These are phyloP conservation scores for Solanum neorickii DNA, from an alignment of 257 asterid genomes.

Conservation along the genomic window DNA sequence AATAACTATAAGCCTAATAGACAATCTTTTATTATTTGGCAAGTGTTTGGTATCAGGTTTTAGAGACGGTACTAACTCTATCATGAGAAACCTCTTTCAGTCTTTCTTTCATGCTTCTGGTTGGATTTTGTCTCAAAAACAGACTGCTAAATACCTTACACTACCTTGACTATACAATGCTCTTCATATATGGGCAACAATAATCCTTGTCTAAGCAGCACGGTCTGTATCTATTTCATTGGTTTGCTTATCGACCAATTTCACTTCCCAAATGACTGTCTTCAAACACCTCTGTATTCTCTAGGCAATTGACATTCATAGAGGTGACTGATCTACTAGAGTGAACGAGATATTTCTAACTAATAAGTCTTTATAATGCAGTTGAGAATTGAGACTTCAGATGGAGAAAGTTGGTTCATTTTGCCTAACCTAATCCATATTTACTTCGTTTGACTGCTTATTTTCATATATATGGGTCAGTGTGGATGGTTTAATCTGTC, in stretches of 20 bases:
- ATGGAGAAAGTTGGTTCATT: neutral
- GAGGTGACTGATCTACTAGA: neutral
- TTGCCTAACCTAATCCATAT: neutral
- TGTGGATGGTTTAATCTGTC: neutral
- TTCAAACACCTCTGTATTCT: neutral
- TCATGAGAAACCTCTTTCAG: neutral
- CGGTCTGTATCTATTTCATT: neutral
- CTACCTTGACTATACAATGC: neutral
- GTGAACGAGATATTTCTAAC: neutral
- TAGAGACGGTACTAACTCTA: neutral
- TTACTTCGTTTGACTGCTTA: neutral
- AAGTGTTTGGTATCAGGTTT: neutral
- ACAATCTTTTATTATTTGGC: neutral
- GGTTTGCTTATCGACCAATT: neutral
- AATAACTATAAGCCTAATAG: neutral
- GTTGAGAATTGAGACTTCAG: neutral
- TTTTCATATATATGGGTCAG: neutral
- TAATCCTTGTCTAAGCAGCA: neutral
- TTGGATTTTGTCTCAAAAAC: neutral
- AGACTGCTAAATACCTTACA: neutral
- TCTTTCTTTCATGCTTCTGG: neutral
- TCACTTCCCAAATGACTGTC: neutral
- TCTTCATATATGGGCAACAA: neutral
- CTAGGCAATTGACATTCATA: neutral
- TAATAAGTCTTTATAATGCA: neutral